These are phyloP conservation scores for Punica granatum DNA, from an alignment of 345 rosid species.

Conservation along the genomic window DNA sequence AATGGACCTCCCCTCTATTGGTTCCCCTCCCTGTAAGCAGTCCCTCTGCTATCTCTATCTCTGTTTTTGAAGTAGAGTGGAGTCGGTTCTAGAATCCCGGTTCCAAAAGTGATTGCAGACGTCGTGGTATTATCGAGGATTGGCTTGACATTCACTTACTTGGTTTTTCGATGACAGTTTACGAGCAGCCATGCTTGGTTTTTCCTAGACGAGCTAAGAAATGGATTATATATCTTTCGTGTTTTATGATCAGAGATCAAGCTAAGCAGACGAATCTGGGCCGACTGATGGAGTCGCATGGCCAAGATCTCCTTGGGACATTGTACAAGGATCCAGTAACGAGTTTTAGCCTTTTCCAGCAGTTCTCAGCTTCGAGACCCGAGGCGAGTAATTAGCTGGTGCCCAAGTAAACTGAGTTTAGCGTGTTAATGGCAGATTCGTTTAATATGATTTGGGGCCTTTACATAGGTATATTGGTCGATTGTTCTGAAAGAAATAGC, in stretches of 20 bases:
- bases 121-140: not conserved
- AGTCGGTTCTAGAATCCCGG: not conserved
- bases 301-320: conserved; percentile 57
- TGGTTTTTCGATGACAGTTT: not conserved
- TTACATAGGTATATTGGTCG: conserved; percentile 64
- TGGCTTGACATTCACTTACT: no score
- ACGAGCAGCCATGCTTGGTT: not conserved
- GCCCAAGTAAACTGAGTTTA: not conserved
- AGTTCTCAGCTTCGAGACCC: conserved; percentile 56
- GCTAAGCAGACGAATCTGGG: conserved; percentile 66
- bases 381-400: conserved; percentile 45
- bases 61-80: not conserved
- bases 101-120: not conserved
- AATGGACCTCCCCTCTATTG: conserved; percentile 78
- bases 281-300: conserved; percentile 55
- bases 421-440: not conserved
- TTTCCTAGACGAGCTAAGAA: no score
- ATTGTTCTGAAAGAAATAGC: conserved; percentile 58
- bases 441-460: conserved; percentile 3
- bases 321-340: conserved; percentile 66
- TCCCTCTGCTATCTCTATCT: not conserved
- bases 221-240: not conserved
- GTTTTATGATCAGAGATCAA: conserved; percentile 28
- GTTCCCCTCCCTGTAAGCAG: conserved; percentile 70
- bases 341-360: conserved; percentile 53